Conservation (phyloP, 2,329 filamentous ascomycete genomes). For the Alternaria metachromatica region DNA sequence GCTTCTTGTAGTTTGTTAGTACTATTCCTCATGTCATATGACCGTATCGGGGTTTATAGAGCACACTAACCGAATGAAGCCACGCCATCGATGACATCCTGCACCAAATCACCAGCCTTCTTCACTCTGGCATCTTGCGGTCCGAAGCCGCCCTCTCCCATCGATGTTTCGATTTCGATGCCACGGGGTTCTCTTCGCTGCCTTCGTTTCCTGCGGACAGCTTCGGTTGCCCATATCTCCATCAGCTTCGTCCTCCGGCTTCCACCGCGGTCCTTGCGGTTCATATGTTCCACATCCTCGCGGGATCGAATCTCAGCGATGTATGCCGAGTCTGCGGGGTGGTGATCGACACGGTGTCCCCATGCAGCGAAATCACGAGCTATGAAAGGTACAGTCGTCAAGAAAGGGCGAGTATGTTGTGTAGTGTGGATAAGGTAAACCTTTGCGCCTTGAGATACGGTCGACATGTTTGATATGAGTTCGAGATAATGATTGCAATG, state of each 20-base stretch:
- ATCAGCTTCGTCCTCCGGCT: slow-evolving; percentile 18
- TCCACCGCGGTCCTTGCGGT: slow-evolving; percentile 3
- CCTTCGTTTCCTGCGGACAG: slow-evolving; percentile 11
- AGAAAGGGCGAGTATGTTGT: slow-evolving; percentile 8
- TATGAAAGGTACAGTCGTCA: slow-evolving; percentile 23
- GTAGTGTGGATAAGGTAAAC: slow-evolving; percentile 20
- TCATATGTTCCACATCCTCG: slow-evolving; percentile 10
- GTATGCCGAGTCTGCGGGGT: slow-evolving; percentile 17
- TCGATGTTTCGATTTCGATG: background rate
- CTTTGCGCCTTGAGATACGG: background rate
- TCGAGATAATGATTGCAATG: background rate
- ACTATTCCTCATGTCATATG: background rate
- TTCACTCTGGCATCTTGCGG: background rate
- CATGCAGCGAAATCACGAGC: slow-evolving; percentile 24
- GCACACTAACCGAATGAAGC: slow-evolving; percentile 6
- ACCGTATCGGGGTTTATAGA: background rate
- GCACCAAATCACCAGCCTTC: slow-evolving; percentile 8
- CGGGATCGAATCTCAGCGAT: slow-evolving; percentile 18
- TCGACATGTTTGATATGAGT: background rate
- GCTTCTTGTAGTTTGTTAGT: background rate
- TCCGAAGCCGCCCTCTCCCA: background rate
- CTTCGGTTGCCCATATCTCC: slow-evolving; percentile 26
- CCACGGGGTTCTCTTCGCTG: background rate
- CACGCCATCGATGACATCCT: slow-evolving; percentile 21
- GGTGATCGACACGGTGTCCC: slow-evolving; percentile 20